A percentile compares a stretch with the other conserved stretches of the same genome.
These are phyloP conservation scores for Aspergillus campestris DNA, from an alignment of 495 filamentous ascomycete species.

Conservation along the genomic window DNA sequence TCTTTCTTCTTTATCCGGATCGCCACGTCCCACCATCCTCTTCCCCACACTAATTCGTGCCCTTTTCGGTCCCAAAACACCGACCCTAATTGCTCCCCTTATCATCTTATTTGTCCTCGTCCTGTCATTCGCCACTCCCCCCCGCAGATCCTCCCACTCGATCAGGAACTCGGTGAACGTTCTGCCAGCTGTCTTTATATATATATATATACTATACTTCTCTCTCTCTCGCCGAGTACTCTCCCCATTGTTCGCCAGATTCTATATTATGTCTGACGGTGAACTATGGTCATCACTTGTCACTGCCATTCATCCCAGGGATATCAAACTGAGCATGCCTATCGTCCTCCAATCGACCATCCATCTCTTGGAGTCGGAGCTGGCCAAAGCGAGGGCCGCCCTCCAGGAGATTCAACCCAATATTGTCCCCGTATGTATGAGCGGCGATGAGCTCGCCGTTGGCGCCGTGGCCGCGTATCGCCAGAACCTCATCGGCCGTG, in stretches of 20 bases:
- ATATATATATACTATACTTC: neutral
- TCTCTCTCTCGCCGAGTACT: neutral
- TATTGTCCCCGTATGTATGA: conserved; percentile 17
- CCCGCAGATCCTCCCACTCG: no score
- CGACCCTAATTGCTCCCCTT: no score
- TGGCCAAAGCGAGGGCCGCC: conserved; percentile 35
- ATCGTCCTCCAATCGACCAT: conserved; percentile 38
- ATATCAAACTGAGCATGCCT: conserved; percentile 27
- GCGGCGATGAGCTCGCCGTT: conserved; percentile 31
- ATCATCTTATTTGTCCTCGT: no score
- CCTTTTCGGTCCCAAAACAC: no score
- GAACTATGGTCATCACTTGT: conserved; percentile 29
- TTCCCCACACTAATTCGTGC: no score
- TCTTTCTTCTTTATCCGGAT: no score
- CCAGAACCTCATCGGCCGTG: conserved; percentile 31
- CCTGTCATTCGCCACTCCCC: no score
- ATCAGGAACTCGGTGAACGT: no score
- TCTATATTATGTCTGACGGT: conserved; percentile 25
- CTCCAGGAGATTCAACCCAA: conserved; percentile 38
- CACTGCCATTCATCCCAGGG: conserved; percentile 25
- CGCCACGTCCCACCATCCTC: no score
- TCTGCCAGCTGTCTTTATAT: neutral
- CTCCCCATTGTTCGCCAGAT: neutral
- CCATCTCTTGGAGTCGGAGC: conserved; percentile 35
- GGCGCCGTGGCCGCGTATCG: conserved; percentile 36